These are phyloP conservation scores for Megacollybia marginata DNA, from an alignment of 768 basidiomycete species.

Conservation along the genomic window DNA sequence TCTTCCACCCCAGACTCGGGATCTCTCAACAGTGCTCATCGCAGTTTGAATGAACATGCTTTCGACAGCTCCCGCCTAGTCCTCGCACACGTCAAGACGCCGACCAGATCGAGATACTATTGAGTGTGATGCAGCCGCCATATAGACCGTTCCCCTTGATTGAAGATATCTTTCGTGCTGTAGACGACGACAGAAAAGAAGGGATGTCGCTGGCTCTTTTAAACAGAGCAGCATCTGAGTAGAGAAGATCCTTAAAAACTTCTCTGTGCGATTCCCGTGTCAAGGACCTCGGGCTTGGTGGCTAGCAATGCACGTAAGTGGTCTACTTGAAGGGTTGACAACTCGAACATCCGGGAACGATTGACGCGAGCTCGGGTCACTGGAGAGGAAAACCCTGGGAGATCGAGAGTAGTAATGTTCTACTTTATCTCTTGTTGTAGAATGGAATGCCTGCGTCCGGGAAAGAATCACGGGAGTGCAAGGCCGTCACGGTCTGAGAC, in stretches of 20 bases:
- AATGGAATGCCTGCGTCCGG: no score
- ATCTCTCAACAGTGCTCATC: neutral
- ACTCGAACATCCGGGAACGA: no score
- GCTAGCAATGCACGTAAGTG: no score
- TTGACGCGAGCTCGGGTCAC: no score
- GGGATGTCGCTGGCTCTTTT: slow-evolving; percentile 20
- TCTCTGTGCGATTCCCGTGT: slow-evolving; percentile 15
- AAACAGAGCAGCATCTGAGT: slow-evolving; percentile 18
- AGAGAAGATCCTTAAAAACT: slow-evolving; percentile 15
- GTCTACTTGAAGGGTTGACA: no score
- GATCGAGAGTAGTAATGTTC: no score
- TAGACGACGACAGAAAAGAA: slow-evolving; percentile 9
- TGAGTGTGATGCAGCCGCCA: neutral
- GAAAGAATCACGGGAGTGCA: no score
- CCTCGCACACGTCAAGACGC: slow-evolving; percentile 2
- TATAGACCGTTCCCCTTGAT: neutral
- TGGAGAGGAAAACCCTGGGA: no score
- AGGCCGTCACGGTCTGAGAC: no score
- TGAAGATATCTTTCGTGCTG: slow-evolving; percentile 13
- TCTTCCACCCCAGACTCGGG: neutral
- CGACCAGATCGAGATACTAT: slow-evolving; percentile 17
- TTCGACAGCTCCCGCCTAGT: neutral
- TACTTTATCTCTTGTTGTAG: no score
- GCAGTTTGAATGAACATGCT: neutral
- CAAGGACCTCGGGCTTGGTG: slow-evolving; percentile 14